These are phyloP conservation scores for Pestalotiopsis fici DNA, from an alignment of 2,329 filamentous ascomycete genomes.

Conservation along the genomic window DNA sequence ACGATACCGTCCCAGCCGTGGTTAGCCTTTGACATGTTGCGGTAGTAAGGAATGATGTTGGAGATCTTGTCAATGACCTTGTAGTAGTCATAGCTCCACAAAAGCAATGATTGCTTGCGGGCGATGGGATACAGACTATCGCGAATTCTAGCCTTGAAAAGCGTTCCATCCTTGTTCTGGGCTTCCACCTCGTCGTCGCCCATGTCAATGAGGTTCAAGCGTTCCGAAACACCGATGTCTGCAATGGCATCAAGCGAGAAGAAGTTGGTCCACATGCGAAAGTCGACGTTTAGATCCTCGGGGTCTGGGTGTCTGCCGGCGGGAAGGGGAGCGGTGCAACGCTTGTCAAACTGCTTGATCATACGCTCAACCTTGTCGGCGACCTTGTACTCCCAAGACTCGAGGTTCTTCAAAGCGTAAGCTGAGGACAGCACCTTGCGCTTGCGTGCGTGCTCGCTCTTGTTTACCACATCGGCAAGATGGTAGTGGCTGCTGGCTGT, in stretches of 20 bases:
- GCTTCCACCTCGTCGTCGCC: conserved; percentile 46
- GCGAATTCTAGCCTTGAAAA: conserved; percentile 47
- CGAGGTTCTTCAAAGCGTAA: conserved; percentile 54
- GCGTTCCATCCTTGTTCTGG: conserved; percentile 44
- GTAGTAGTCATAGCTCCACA: conserved; percentile 55
- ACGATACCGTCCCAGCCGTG: conserved; percentile 49
- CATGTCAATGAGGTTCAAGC: conserved; percentile 51
- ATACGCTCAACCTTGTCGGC: conserved; percentile 49
- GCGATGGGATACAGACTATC: conserved; percentile 52
- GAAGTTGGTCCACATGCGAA: conserved; percentile 53
- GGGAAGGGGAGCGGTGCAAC: conserved; percentile 38
- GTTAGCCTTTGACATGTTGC: conserved; percentile 37
- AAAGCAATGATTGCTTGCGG: conserved; percentile 48
- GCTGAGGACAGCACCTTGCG: conserved; percentile 50
- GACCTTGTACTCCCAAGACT: conserved; percentile 56
- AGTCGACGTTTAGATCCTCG: conserved; percentile 48
- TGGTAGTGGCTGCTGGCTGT: conserved; percentile 50
- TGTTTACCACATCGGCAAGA: conserved; percentile 53
- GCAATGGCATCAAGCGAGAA: conserved; percentile 59
- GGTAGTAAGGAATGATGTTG: conserved; percentile 46
- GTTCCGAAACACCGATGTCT: conserved; percentile 53
- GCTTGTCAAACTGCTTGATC: conserved; percentile 42
- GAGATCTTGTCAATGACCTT: conserved; percentile 45
- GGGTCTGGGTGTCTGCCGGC: conserved; percentile 25
- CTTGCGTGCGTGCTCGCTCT: conserved; percentile 51